Percentiles rank a stretch among this genome's conserved stretches.
These are phyloP conservation scores for Pyrenophora graminea DNA, from an alignment of 2,329 filamentous ascomycete species.

Conservation along the genomic window DNA sequence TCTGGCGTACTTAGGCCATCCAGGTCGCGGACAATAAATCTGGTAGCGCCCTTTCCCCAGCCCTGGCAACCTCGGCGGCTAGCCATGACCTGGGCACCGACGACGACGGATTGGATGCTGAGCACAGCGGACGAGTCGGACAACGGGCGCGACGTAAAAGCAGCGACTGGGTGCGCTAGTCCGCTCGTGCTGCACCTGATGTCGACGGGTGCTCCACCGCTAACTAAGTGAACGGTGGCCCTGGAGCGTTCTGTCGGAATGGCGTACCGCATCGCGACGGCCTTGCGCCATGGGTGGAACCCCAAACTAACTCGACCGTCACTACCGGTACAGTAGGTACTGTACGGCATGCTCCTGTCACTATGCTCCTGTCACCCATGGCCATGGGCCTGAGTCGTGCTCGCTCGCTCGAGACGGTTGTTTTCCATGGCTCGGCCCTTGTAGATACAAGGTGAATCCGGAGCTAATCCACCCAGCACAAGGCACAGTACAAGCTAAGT, in stretches of 20 bases:
- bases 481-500: constrained; percentile 4
- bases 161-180: constrained; percentile 24
- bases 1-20: background rate
- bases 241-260: constrained; percentile 18
- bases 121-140: constrained; percentile 5
- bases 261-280: constrained; percentile 24
- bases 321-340: too few relatives aligned
- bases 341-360: background rate
- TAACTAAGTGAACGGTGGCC: constrained; percentile 19
- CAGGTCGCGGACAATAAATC: constrained; percentile 26
- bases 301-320: background rate
- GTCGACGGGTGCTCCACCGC: constrained; percentile 8
- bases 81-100: constrained; percentile 5
- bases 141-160: constrained; percentile 22
- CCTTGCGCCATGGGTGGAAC: constrained; percentile 7
- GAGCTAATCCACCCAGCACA: constrained; percentile 11
- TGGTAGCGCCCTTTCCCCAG: constrained; percentile 22
- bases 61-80: constrained; percentile 28
- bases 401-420: constrained; percentile 15
- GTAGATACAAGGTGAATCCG: constrained; percentile 21
- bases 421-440: constrained; percentile 20
- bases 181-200: constrained; percentile 22
- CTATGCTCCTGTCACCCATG: constrained; percentile 14
- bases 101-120: constrained; percentile 15
- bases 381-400: constrained; percentile 12